phyloP scores from a whole-genome alignment of 2,329 filamentous ascomycete genomes.

The Lachnellula cervina region DNA sequence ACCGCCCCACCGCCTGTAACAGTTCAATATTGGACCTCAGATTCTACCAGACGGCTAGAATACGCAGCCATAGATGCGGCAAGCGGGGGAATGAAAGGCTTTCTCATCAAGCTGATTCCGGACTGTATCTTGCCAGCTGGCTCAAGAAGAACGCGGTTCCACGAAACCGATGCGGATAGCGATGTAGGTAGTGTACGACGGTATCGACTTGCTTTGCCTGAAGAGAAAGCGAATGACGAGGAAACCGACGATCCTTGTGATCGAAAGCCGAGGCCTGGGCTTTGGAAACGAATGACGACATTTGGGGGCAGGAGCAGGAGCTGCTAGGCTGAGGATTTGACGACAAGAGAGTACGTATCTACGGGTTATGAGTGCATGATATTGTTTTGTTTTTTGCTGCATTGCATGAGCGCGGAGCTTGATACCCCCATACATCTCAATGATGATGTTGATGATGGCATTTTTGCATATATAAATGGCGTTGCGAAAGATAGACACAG shows the following conservation, averaged over 20 bases:
- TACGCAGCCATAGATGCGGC: constrained; percentile 64
- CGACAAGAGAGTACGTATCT: background rate
- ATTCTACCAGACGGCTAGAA: constrained; percentile 56
- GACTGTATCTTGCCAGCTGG: constrained; percentile 54
- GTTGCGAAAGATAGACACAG: too few relatives aligned
- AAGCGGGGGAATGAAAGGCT: constrained; percentile 54
- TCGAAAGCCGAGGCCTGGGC: background rate
- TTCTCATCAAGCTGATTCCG: constrained; percentile 55
- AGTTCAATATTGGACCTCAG: constrained; percentile 63
- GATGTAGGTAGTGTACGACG: constrained; percentile 59
- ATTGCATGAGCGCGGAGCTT: background rate
- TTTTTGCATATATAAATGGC: too few relatives aligned
- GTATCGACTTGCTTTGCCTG: constrained; percentile 55
- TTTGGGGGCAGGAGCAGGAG: background rate
- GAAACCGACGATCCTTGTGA: background rate
- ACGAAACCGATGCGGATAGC: constrained; percentile 37
- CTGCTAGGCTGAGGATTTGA: background rate
- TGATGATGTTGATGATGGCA: too few relatives aligned
- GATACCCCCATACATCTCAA: background rate
- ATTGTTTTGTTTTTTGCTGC: background rate
- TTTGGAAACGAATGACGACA: background rate
- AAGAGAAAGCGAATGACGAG: constrained; percentile 24
- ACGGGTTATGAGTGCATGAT: background rate
- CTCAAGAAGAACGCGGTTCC: constrained; percentile 48
- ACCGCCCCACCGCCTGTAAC: constrained; percentile 49